Evolutionary conservation across 2,329 filamentous ascomycete genomes (phyloP).

Genomic region (Colletotrichum sp.): DNA sequence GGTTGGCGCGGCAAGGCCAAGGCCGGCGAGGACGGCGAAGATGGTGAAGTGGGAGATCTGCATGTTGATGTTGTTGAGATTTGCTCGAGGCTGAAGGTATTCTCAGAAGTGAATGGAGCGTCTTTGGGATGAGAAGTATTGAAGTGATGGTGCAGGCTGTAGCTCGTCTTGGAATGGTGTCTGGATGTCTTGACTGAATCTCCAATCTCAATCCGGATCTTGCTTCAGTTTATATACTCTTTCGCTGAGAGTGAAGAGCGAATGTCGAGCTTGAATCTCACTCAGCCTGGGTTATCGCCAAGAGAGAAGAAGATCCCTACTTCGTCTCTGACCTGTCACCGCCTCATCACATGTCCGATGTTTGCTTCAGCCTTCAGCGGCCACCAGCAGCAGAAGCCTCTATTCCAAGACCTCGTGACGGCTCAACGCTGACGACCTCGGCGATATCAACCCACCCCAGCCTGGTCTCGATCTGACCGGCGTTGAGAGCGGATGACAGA

Average conservation of each 20-base stretch:
- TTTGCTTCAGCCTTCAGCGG: neutral
- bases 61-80: neutral
- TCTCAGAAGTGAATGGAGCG: neutral
- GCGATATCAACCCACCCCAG: neutral
- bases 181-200: neutral
- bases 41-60: neutral
- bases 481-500: neutral
- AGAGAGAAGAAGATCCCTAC: neutral
- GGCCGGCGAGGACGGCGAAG: constrained; percentile 10
- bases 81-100: neutral
- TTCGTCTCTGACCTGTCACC: neutral
- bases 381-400: neutral
- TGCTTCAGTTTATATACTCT: neutral
- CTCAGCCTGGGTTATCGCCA: neutral
- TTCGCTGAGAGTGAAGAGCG: neutral
- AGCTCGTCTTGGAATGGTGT: neutral
- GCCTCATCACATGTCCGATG: neutral
- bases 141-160: neutral
- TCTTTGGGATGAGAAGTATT: neutral
- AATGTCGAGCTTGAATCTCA: neutral
- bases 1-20: neutral
- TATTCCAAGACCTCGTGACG: neutral
- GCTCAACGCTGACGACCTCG: neutral
- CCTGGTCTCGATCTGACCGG: neutral
- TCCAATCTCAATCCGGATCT: neutral